Evolutionary conservation across 2,329 filamentous ascomycete species (phyloP).

Genomic region (Bertia moriformis): DNA sequence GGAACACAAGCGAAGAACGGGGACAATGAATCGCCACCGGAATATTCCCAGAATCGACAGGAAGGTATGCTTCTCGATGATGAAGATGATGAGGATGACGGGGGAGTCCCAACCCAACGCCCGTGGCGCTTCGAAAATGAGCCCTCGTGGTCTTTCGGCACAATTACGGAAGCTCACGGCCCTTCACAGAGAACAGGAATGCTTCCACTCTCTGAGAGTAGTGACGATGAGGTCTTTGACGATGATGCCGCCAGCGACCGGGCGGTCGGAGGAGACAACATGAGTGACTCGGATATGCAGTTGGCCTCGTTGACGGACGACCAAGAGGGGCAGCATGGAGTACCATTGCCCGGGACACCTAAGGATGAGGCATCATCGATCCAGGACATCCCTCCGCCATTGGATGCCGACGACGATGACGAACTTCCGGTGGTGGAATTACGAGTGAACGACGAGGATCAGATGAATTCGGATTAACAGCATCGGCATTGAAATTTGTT

Average conservation of each 20-base stretch:
- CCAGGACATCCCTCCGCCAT: slow-evolving; percentile 14
- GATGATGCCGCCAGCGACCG: neutral
- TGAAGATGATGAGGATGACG: neutral
- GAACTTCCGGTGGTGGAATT: slow-evolving; percentile 24
- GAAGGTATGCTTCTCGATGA: neutral
- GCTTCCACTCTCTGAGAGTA: neutral
- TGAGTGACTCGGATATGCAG: neutral
- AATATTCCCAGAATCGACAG: neutral
- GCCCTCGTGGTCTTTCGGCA: neutral
- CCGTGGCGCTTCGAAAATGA: neutral
- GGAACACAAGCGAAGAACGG: neutral
- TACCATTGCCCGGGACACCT: slow-evolving; percentile 7
- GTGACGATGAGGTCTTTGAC: neutral
- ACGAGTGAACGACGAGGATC: slow-evolving; percentile 17
- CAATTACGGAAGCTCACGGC: neutral
- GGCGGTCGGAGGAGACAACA: neutral
- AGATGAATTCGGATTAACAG: slow-evolving; percentile 9
- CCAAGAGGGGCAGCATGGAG: neutral
- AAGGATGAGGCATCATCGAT: slow-evolving; percentile 11
- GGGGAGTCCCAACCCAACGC: neutral
- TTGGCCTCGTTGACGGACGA: neutral
- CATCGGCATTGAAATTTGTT: too few species aligned
- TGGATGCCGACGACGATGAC: slow-evolving; percentile 16
- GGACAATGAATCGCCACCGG: neutral
- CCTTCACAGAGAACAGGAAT: neutral